phyloP scores from a whole-genome alignment of 495 filamentous ascomycete genomes.

The Chlorociboria aeruginascens region DNA sequence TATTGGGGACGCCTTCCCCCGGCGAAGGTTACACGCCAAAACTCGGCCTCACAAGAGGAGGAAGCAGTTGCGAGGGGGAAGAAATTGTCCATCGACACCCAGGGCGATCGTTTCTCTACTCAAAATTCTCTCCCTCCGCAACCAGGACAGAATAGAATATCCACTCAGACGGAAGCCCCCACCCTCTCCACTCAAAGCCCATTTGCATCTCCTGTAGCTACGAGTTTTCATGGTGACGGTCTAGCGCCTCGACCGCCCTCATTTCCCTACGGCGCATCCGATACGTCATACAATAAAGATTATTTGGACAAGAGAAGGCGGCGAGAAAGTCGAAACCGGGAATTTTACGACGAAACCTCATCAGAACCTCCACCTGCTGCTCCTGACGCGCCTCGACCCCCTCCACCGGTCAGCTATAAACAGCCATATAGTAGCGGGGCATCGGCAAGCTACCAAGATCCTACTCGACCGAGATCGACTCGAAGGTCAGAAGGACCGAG shows the following conservation, averaged over 20 bases:
- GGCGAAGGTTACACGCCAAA: constrained; percentile 21
- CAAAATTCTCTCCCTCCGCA: constrained; percentile 29
- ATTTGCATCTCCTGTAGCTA: constrained; percentile 35
- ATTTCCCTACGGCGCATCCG: constrained; percentile 26
- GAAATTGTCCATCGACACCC: constrained; percentile 1
- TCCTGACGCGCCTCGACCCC: constrained; percentile 46
- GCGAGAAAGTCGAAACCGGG: constrained; percentile 26
- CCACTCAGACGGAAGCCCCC: constrained; percentile 20
- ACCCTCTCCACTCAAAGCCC: constrained; percentile 40
- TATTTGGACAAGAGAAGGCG: constrained; percentile 24
- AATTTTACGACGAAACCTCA: constrained; percentile 23
- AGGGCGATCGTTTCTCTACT: constrained; percentile 15
- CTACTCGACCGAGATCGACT: constrained; percentile 16
- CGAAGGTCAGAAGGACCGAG: constrained; percentile 26
- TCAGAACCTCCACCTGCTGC: constrained; percentile 36
- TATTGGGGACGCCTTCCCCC: constrained; percentile 31
- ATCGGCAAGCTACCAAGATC: constrained; percentile 20
- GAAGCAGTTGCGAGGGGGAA: constrained; percentile 25
- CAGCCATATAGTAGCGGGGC: constrained; percentile 33
- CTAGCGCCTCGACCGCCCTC: constrained; percentile 39
- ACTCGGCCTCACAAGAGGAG: constrained; percentile 30
- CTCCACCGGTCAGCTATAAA: constrained; percentile 43
- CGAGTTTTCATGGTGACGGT: constrained; percentile 32
- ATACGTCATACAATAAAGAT: constrained; percentile 26
- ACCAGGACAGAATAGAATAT: constrained; percentile 15